Base-by-base conservation (phyloP, 148 eudicot genomes). In the Chenopodium berlandieri region DNA sequence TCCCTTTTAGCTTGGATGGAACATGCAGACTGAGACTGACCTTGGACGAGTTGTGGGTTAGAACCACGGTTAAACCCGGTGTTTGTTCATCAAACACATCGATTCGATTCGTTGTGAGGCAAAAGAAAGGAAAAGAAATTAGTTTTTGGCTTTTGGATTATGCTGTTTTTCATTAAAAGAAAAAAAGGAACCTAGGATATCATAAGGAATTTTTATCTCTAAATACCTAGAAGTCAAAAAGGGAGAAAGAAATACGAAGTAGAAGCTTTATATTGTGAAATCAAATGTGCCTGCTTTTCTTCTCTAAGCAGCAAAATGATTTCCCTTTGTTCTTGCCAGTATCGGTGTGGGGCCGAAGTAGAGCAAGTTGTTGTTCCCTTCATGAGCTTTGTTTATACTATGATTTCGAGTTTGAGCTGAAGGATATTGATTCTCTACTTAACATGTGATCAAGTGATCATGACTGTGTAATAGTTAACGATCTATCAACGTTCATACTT, bases 261-360 rank as follows among this genome's bases (percentile, higher is more conserved):
- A 79, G 71, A 78, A 64, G 68, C 40, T 74, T 73, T 52, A 19
- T 79, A 52, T 52, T 74, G 68, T 66, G 82, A 30, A 58, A 40
- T 62, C 69, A 50, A 30, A 60, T 12, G 23, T 31, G 25, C 10
- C 46, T 40, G 56, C 81, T 72, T 64, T 72, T 47, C 48, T 72
- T 78, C 34, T 71, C 78, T 71, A 67, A 72, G 72, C 77, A 20
- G 54, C 47, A 46, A 62, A 63, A 54, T 79, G n/a, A 71, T 73
- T 14, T 37, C 69, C 30, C n/a, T 58, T 58, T 63, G 25, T 14
- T 37, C 71, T 77, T 70, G 60, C 69, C n/a, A 25, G 6, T 34
- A 20, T 52, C 40, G 17, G 11, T 0, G 75, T 68, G 75, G 81
- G 82, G 31, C 83, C 72, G 5, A 25, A 71, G 31, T 60, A 31